Percentiles rank a stretch among this genome's conserved stretches.
phyloP scores from a whole-genome alignment of 306 rosid genomes.

The Vicia faba region DNA sequence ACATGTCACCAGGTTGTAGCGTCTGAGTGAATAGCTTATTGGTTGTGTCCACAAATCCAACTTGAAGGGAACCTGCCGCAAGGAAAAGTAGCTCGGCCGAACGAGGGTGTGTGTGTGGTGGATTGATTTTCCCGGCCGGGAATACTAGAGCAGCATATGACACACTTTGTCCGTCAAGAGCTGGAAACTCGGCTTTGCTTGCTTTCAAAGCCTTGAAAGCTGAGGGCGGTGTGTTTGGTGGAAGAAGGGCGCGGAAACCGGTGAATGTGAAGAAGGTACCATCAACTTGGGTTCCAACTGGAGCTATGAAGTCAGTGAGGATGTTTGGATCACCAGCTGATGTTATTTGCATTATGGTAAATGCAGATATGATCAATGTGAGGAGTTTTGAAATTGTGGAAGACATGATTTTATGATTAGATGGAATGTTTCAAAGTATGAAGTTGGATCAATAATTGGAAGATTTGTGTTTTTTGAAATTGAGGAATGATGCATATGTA shows the following conservation, averaged over 20 bases:
- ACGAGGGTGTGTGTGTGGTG: slow-evolving; percentile 61
- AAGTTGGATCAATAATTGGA: too few relatives aligned
- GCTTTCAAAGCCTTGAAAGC: slow-evolving; percentile 46
- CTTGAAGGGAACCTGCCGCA: too few relatives aligned
- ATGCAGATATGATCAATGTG: slow-evolving; percentile 23
- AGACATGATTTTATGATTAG: slow-evolving; percentile 7
- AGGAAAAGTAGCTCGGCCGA: too few relatives aligned
- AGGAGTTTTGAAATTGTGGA: slow-evolving; percentile 19
- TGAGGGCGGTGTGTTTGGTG: neutral
- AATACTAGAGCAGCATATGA: slow-evolving; percentile 49
- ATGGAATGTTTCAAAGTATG: too few relatives aligned
- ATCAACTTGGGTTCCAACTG: neutral
- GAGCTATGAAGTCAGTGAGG: slow-evolving; percentile 43
- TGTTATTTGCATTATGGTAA: slow-evolving; percentile 36
- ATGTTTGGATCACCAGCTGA: slow-evolving; percentile 52
- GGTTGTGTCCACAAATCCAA: slow-evolving; percentile 53
- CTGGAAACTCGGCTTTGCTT: slow-evolving; percentile 47
- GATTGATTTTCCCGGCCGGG: slow-evolving; percentile 41
- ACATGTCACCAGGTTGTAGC: too few relatives aligned
- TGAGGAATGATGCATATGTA: neutral
- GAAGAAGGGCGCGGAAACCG: slow-evolving; percentile 35
- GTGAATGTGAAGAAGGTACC: slow-evolving; percentile 60
- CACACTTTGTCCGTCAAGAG: slow-evolving; percentile 61
- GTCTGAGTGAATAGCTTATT: slow-evolving; percentile 54
- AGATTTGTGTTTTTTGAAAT: neutral